Conservation (phyloP, 768 basidiomycete genomes). For the Lepiota venenata region DNA sequence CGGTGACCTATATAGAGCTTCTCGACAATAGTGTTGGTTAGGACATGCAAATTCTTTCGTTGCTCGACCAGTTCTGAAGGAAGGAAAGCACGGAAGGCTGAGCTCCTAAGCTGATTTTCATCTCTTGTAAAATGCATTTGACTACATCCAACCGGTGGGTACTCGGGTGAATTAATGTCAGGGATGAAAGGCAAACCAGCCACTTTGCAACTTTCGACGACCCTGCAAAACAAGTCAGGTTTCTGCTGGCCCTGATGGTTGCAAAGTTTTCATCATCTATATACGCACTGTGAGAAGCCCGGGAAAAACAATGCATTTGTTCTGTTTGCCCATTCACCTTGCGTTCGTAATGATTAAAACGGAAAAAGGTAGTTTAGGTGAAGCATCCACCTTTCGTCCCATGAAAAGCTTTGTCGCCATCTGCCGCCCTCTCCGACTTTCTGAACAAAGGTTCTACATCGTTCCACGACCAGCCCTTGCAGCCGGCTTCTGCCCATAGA, state of each 20-base stretch:
- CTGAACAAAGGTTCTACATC: constrained; percentile 58
- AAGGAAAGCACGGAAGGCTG: constrained; percentile 65
- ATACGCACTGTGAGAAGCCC: constrained; percentile 46
- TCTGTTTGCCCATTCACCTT: constrained; percentile 41
- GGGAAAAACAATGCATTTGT: constrained; percentile 58
- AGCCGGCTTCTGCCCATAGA: constrained; percentile 41
- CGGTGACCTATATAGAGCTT: constrained; percentile 45
- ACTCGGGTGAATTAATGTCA: constrained; percentile 58
- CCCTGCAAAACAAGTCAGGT: constrained; percentile 15
- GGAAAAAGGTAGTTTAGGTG: too few relatives aligned
- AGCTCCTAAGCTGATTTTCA: constrained; percentile 47
- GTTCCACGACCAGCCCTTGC: constrained; percentile 58
- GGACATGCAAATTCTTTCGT: constrained; percentile 62
- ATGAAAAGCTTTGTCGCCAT: constrained; percentile 1
- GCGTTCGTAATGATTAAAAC: too few relatives aligned
- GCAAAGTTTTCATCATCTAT: too few relatives aligned
- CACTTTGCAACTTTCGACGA: constrained; percentile 50
- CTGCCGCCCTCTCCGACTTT: constrained; percentile 52
- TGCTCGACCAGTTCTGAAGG: constrained; percentile 55
- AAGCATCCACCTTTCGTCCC: constrained; percentile 25
- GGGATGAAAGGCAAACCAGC: constrained; percentile 55
- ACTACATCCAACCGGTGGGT: constrained; percentile 27
- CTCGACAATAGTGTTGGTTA: constrained; percentile 51
- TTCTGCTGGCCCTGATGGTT: constrained; percentile 20
- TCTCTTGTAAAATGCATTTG: constrained; percentile 21